Percentiles rank a stretch among this genome's conserved stretches.
These are phyloP conservation scores for Talaromyces pinophilus DNA, from an alignment of 2,329 filamentous ascomycete species.

Conservation along the genomic window DNA sequence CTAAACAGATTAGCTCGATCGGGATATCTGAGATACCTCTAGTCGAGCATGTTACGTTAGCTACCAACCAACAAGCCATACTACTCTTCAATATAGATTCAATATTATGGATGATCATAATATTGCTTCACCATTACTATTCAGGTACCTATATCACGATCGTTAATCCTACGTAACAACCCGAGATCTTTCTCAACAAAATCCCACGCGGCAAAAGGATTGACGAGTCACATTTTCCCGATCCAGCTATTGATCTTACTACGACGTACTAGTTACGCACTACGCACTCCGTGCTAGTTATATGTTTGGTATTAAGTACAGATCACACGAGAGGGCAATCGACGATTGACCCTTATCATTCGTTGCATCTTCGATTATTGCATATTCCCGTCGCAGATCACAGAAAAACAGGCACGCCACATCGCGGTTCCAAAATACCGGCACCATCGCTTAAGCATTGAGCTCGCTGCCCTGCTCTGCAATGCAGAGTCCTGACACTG, in stretches of 20 bases:
- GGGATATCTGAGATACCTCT: background rate
- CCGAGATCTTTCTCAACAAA: conserved; percentile 1
- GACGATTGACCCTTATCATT: background rate
- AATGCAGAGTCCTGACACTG: background rate
- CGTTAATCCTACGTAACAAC: background rate
- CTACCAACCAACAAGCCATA: background rate
- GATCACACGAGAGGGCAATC: background rate
- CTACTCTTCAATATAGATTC: background rate
- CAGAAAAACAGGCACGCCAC: conserved; percentile 3
- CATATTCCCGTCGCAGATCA: conserved; percentile 10
- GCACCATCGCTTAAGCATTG: conserved; percentile 19
- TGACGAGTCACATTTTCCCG: conserved; percentile 4
- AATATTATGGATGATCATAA: background rate
- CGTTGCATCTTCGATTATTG: background rate
- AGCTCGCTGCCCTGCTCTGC: background rate
- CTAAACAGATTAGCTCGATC: background rate
- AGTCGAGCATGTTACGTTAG: background rate
- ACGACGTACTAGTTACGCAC: background rate
- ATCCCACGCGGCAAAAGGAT: conserved; percentile 6
- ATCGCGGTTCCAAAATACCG: conserved; percentile 17
- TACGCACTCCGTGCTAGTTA: background rate
- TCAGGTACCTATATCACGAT: background rate
- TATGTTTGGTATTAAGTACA: background rate
- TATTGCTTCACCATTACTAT: background rate
- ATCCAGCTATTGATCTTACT: conserved; percentile 1